A percentile compares a stretch with the other conserved stretches of the same genome.
Conservation (phyloP, 108 stramenopile genomes). For the Pseudonitzschia delicatissima region DNA sequence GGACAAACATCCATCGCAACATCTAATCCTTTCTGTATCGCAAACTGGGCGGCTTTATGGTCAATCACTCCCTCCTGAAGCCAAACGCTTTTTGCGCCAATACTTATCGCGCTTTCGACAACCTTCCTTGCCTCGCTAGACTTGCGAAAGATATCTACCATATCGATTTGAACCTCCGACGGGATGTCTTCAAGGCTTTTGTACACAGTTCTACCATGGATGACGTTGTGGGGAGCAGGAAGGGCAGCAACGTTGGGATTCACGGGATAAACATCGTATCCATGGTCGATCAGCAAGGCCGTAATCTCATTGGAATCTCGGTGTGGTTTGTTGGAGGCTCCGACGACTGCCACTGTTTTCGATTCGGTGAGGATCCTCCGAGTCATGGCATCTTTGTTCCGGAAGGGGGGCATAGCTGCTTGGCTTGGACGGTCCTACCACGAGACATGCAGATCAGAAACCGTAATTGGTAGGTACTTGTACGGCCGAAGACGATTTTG, state of each 20-base stretch:
- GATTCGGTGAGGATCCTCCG: slow-evolving; percentile 54
- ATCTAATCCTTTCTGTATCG: slow-evolving; percentile 52
- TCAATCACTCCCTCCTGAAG: slow-evolving; percentile 72
- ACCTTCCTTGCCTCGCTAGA: slow-evolving; percentile 49
- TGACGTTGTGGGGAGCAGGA: not conserved
- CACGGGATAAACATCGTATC: slow-evolving; percentile 73
- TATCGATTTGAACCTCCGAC: slow-evolving; percentile 36
- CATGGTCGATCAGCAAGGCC: slow-evolving; percentile 39
- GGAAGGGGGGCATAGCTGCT: slow-evolving; percentile 22
- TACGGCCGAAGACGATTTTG: no score
- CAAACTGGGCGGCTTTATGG: slow-evolving; percentile 58
- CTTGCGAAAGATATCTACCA: slow-evolving; percentile 76
- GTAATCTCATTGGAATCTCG: slow-evolving; percentile 74
- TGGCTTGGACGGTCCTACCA: not conserved
- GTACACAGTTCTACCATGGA: slow-evolving; percentile 2
- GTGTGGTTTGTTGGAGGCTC: slow-evolving; percentile 59
- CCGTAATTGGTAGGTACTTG: no score
- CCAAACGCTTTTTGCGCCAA: slow-evolving; percentile 78
- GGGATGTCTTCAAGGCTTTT: slow-evolving; percentile 3
- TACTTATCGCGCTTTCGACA: slow-evolving; percentile 67
- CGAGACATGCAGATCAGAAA: no score
- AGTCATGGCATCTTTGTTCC: slow-evolving; percentile 53
- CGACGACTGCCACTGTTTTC: slow-evolving; percentile 70
- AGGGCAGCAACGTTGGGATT: slow-evolving; percentile 41
- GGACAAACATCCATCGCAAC: slow-evolving; percentile 79